Evolutionary conservation across 306 rosid species (phyloP), one percentile per base, ranked within the genome.

Genomic region (Carpinus viminea): DNA sequence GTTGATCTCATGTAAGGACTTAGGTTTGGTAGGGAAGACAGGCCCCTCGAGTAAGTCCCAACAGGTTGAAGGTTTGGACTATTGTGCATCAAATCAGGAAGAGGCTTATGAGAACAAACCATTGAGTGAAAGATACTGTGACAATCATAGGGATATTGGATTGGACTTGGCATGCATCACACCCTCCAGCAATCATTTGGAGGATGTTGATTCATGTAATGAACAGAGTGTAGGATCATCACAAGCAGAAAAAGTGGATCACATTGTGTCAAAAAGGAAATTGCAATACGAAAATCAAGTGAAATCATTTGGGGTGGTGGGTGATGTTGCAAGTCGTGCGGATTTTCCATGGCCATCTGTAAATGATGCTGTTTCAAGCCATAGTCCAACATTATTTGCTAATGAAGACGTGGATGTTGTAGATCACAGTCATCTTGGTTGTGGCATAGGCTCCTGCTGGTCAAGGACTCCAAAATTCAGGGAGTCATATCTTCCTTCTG

Each of bases 381-480:
- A 53, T 11, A 57, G 84, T 68, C 24, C 76, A 73, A 66, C 83
- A 8, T 31, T 62, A 12, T 74, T 38, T 34, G 71, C 78, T 26
- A 80, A 82, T 61, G 91, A 82, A 75, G 92, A 81, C 60, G 85
- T 54, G 51, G 93, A 81, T 83, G 61, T 48, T 48, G 82, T 55
- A 17, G 87, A 85, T 68, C 53, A 88, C 60, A 74, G 69, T 70
- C 86, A 85, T 59, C 83, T 41, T 73, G 88, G 91, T 70, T 90
- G 91, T 78, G 93, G 90, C 52, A 73, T 89, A 74, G 86, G 87
- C 79, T 86, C 85, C 55, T 89, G 93, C 79, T 88, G 94, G 96
- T 89, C 93, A 18, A 87, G 84, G 68, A 87, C 93, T n/a, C 90
- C 94, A 3, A 88, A 88, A 87, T 89, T 88, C 74, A 82, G 87